Evolutionary conservation across 2,329 filamentous ascomycete species (phyloP).

Genomic region (Dothidotthia symphoricarpi): DNA sequence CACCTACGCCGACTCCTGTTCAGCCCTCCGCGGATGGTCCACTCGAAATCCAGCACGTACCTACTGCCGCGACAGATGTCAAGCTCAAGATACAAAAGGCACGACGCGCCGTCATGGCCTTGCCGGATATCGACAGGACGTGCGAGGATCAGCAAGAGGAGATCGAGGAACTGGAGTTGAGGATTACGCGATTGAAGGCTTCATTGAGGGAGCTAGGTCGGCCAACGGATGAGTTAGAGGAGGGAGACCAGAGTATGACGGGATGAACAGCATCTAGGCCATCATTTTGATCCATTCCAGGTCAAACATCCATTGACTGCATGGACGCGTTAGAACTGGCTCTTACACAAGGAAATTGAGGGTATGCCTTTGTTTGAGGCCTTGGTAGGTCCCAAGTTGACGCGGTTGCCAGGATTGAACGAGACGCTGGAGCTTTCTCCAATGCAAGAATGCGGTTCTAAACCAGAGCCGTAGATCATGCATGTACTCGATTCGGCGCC

Average conservation of each 20-base stretch:
- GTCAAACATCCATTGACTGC: slow-evolving; percentile 26
- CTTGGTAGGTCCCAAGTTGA: slow-evolving; percentile 2
- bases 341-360: slow-evolving; percentile 13
- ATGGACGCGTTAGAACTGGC: slow-evolving; percentile 32
- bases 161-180: slow-evolving; percentile 63
- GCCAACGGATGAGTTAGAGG: slow-evolving; percentile 17
- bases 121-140: slow-evolving; percentile 69
- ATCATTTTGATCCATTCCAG: slow-evolving; percentile 31
- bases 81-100: slow-evolving; percentile 83
- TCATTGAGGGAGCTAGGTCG: slow-evolving; percentile 35
- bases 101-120: slow-evolving; percentile 59
- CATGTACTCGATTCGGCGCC: too few species aligned
- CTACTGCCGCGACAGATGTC: slow-evolving; percentile 72
- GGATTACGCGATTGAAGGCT: slow-evolving; percentile 60
- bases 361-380: slow-evolving; percentile 2
- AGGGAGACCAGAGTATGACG: slow-evolving; percentile 39
- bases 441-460: too few species aligned
- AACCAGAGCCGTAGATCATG: too few species aligned
- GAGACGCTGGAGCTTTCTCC: too few species aligned
- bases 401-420: not conserved
- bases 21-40: slow-evolving; percentile 35
- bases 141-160: slow-evolving; percentile 69
- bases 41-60: slow-evolving; percentile 71
- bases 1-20: slow-evolving; percentile 24
- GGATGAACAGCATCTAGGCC: slow-evolving; percentile 30